Percentiles rank a stretch among this genome's conserved stretches.
Evolutionary conservation across 1,284 basidiomycete genomes (phyloP).

Genomic region (Trichosporon sp.): DNA sequence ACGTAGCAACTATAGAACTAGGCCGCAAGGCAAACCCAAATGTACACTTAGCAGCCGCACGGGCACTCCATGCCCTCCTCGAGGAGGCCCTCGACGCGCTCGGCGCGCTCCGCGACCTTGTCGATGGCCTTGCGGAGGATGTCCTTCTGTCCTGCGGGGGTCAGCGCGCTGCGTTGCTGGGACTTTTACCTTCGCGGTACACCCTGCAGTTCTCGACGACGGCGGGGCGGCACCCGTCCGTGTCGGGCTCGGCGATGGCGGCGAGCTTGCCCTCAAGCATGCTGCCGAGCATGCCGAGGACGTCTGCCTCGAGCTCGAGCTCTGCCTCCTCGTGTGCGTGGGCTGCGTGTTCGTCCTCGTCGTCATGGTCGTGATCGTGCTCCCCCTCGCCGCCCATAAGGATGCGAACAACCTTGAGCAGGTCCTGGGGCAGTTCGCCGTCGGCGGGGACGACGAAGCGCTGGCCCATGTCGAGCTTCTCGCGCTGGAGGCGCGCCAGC

Average conservation of each 20-base stretch:
- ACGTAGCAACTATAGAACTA: background rate
- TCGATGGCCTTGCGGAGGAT: slow-evolving; percentile 32
- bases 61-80: slow-evolving; percentile 38
- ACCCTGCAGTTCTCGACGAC: slow-evolving; percentile 31
- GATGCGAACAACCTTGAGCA: slow-evolving; percentile 58
- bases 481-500: slow-evolving; percentile 19
- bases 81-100: slow-evolving; percentile 32
- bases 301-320: slow-evolving; percentile 58
- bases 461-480: slow-evolving; percentile 32
- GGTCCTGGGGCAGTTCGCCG: slow-evolving; percentile 56
- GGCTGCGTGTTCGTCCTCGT: slow-evolving; percentile 46
- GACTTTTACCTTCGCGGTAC: slow-evolving; percentile 34
- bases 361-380: slow-evolving; percentile 40
- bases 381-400: background rate
- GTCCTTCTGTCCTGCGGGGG: slow-evolving; percentile 29
- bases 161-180: background rate
- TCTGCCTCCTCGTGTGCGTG: slow-evolving; percentile 55
- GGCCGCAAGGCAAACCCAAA: background rate
- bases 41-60: slow-evolving; percentile 25
- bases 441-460: slow-evolving; percentile 63
- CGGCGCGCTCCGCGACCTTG: slow-evolving; percentile 30
- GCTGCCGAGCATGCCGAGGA: slow-evolving; percentile 56
- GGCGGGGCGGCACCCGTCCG: slow-evolving; percentile 28
- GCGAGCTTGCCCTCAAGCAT: slow-evolving; percentile 61
- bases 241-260: slow-evolving; percentile 49